Evolutionary conservation across 768 basidiomycete species (phyloP).

Genomic region (Gymnopilus junonius): DNA sequence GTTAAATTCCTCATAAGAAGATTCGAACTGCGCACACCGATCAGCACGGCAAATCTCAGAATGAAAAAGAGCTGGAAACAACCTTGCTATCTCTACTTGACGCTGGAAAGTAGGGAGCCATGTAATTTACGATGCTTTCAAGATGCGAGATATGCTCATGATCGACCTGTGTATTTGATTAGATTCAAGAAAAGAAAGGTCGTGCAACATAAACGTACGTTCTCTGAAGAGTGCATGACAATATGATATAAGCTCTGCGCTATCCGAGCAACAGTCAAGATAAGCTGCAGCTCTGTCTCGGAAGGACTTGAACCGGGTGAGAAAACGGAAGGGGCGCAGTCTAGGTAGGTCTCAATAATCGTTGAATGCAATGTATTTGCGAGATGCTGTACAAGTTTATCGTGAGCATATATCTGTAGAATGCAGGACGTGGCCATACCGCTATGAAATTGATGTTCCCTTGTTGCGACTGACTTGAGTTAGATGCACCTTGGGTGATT

Average conservation of each 20-base stretch:
- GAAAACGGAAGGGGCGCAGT: constrained; percentile 84
- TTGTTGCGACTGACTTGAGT: constrained; percentile 7
- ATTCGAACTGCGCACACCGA: constrained; percentile 54
- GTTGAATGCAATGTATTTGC: constrained; percentile 78
- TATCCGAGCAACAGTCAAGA: constrained; percentile 62
- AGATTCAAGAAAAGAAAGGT: not conserved
- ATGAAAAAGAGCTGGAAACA: not conserved
- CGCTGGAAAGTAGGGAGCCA: constrained; percentile 83
- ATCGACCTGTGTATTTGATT: constrained; percentile 20
- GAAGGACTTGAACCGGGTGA: constrained; percentile 62
- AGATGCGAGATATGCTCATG: constrained; percentile 50
- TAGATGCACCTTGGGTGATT: constrained; percentile 3
- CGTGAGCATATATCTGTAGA: not conserved
- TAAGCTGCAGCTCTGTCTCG: constrained; percentile 63
- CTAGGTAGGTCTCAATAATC: constrained; percentile 83
- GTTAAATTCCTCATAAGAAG: constrained; percentile 71
- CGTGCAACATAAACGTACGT: constrained; percentile 36
- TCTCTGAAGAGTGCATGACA: constrained; percentile 47
- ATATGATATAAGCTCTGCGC: constrained; percentile 61
- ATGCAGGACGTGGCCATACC: constrained; percentile 14
- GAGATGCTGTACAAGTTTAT: constrained; percentile 51
- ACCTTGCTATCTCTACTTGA: constrained; percentile 65
- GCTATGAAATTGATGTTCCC: constrained; percentile 21
- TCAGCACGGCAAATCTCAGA: not conserved
- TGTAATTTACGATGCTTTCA: constrained; percentile 65